Evolutionary conservation across 2,329 filamentous ascomycete genomes (phyloP).

Genomic region (Aspergillus latus): DNA sequence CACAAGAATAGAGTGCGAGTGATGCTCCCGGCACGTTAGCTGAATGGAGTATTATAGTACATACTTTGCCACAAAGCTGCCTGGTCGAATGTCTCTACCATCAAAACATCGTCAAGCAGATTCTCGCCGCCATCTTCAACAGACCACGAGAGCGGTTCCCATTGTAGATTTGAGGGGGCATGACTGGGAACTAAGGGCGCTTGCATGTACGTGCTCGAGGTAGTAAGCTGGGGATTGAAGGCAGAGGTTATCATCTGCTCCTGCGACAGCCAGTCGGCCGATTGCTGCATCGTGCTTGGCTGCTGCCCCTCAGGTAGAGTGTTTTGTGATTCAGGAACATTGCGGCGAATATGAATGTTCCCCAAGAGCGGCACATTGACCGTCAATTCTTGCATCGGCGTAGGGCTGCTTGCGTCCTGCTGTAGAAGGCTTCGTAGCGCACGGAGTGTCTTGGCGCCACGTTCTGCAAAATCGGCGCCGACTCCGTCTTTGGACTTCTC

Average conservation of each 20-base stretch:
- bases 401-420: slow-evolving; percentile 6
- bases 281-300: neutral
- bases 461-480: slow-evolving; percentile 13
- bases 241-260: neutral
- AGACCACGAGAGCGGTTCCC: slow-evolving; percentile 8
- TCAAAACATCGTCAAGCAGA: slow-evolving; percentile 4
- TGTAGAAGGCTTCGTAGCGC: slow-evolving; percentile 15
- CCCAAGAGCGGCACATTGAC: slow-evolving; percentile 21
- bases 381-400: slow-evolving; percentile 9
- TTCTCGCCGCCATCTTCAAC: slow-evolving; percentile 9
- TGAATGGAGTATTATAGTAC: slow-evolving; percentile 1
- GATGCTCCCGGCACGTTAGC: neutral
- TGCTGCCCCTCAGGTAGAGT: neutral
- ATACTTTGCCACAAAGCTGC: slow-evolving; percentile 3
- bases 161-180: neutral
- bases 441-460: slow-evolving; percentile 12
- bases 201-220: neutral
- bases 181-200: neutral
- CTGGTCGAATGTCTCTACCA: slow-evolving; percentile 2
- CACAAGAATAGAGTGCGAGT: neutral
- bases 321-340: neutral
- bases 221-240: neutral
- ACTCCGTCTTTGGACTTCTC: slow-evolving; percentile 9
- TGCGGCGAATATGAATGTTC: slow-evolving; percentile 21
- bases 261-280: neutral